phyloP scores from a whole-genome alignment of 768 basidiomycete species.

The Lactifluus pinguis region DNA sequence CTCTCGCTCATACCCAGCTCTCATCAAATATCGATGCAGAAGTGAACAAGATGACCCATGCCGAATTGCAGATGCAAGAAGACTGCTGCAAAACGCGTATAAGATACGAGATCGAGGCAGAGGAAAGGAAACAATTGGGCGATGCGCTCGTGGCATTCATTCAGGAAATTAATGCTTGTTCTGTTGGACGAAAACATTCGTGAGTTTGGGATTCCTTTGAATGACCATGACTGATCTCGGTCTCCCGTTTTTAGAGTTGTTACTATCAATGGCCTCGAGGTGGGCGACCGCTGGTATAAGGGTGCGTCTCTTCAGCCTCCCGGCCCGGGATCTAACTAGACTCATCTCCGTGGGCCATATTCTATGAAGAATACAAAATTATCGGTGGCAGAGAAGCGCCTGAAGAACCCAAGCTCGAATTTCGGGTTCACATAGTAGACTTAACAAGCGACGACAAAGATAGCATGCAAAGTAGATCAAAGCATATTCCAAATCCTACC shows the following conservation, averaged over 20 bases:
- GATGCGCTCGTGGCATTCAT: background rate
- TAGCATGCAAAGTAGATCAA: background rate
- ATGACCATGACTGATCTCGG: background rate
- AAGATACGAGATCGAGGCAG: background rate
- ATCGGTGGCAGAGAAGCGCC: background rate
- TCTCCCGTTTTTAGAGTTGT: background rate
- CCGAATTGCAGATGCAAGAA: slow-evolving; percentile 5
- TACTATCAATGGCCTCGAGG: background rate
- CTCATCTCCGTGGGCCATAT: background rate
- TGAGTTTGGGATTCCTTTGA: background rate
- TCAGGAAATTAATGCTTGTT: background rate
- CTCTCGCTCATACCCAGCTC: slow-evolving; percentile 2
- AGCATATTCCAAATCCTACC: background rate
- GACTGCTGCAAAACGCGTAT: background rate
- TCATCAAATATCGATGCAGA: background rate
- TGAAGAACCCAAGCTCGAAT: background rate
- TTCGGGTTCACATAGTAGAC: background rate
- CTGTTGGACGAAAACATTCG: background rate
- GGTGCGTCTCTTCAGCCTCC: background rate
- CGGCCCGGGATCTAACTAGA: background rate
- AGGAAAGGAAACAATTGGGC: background rate
- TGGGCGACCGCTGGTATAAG: fast-evolving
- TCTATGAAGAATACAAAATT: background rate
- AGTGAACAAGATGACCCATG: background rate
- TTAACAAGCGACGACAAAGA: slow-evolving; percentile 6